Base-by-base conservation (phyloP, 805 yeast genomes). In the Hermanozyma aechmeae region DNA sequence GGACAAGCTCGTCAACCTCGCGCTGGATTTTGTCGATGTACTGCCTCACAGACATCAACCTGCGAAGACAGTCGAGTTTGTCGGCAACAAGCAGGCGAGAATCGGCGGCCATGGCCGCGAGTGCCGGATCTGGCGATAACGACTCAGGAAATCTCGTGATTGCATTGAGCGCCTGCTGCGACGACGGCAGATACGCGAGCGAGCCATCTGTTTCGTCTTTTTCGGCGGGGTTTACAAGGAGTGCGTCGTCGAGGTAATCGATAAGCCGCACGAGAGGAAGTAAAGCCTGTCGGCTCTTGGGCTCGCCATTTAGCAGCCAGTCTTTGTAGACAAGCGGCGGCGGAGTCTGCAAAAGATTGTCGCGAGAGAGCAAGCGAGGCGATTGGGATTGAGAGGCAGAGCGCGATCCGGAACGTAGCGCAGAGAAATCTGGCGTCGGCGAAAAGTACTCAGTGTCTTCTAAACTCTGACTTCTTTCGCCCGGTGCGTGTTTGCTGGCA, bases 21-120 rank as follows among this genome's bases (percentile, higher is more conserved):
- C 68, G 71, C 30, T 83, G 80, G 28, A 86, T 75, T 42, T 75
- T 78, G 38, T 79, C 79, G 13, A 82, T 76, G 49, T 79, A 85
- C 31, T 79, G 73, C 35, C 83, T 61, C 2, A 84, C 72, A 36
- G 86, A 80, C 10, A 83, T 77, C 31, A 82, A 62, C 44, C 96
- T 61, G 12, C 73, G 60, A 13, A 85, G 66, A 0, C 82, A 67
- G 29, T 79, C 84, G 3, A 83, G 65, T 50, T 87, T 87, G 12
- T 69, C 72, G 28, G 63, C 63, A 1, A 78, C 75, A 15, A 79
- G 43, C 0, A 47, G 48, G 35, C 75, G 71, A 0, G 95, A 81
- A 43, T 86, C 95, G 12, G 65, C 72, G 1, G 79, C 68, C 15
- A 86, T 54, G 10, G 70, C 47, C 26, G 63, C 59, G 8, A 85